A percentile compares a stretch with the other conserved stretches of the same genome.
These are phyloP conservation scores for Proliferodiscus dingleyae DNA, from an alignment of 2,329 filamentous ascomycete species.

Conservation along the genomic window DNA sequence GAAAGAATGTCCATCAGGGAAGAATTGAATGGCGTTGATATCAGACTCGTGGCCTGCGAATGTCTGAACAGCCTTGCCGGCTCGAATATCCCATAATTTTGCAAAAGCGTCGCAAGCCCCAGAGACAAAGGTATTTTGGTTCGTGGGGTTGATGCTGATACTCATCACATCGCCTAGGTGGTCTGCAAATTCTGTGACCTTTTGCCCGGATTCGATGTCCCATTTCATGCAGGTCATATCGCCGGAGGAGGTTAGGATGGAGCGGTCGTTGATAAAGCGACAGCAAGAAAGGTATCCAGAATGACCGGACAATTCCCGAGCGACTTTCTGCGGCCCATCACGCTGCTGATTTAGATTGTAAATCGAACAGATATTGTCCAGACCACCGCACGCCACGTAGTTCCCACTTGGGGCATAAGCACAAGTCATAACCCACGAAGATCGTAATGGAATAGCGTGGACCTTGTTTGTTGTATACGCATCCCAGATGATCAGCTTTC, in stretches of 20 bases:
- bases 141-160: constrained; percentile 98
- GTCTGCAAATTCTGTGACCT: constrained; percentile 96
- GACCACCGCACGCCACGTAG: constrained; percentile 95
- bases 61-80: constrained; percentile 96
- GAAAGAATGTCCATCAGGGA: constrained; percentile 97
- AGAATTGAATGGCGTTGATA: constrained; percentile 99
- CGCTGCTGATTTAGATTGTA: constrained; percentile 94
- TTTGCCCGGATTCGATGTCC: constrained; percentile 97
- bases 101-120: constrained; percentile 98
- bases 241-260: constrained; percentile 94
- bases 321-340: constrained; percentile 95
- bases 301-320: constrained; percentile 91
- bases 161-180: constrained; percentile 99
- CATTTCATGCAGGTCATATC: constrained; percentile 99
- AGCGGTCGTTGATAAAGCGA: constrained; percentile 96
- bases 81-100: constrained; percentile 97
- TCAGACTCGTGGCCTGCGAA: constrained; percentile 98
- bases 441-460: constrained; percentile 93
- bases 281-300: constrained; percentile 98
- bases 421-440: constrained; percentile 99
- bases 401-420: constrained; percentile 97
- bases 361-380: constrained; percentile 99
- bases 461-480: constrained; percentile 99
- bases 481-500: constrained; percentile 99
- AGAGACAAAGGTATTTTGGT: constrained; percentile 99